Base-by-base conservation (phyloP, 2,329 filamentous ascomycete species). In the Aspergillus carbonarius region DNA sequence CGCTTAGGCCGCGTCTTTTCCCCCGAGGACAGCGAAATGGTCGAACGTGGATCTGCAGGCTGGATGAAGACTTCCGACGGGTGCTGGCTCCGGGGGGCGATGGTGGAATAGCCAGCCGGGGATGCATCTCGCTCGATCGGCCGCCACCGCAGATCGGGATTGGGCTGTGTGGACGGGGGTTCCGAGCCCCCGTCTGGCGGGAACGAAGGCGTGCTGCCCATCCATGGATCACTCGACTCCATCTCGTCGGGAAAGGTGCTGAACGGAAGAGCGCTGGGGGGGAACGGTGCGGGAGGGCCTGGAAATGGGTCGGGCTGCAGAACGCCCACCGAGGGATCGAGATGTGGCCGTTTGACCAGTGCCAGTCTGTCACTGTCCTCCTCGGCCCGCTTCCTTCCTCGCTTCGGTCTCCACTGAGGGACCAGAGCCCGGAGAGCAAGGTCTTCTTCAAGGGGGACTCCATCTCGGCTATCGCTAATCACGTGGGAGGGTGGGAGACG, bases 401-500 rank as follows among this genome's bases (percentile, higher is more conserved):
- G 79, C 66, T 86, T 87, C 1, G 84, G 85, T 63, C 83, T 80
- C 74, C 84, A 85, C 59, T 95, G 88, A 27, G 93, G 92, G 51
- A 96, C 82, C 3, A 97, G 81, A 2, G 92, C 91, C 60, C 92
- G 84, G 50, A 97, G 81, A 2, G 92, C 93, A 73, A 96, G 86
- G 73, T 97, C 93, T 73, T 97, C 93, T 72, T 96, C 92, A 2
- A 92, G 77, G 1, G 88, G 83, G 1, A 97, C 91, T 6, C 91
- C 92, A 74, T 96, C 93, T 46, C 93, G 85, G 15, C 86, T 85
- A 32, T 84, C 81, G 25, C 84, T 83, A 35, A 88, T 81, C 2
- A 88, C 85, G 30, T 84, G 79, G 13, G 83, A 81, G 5, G 82
- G 78, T 0, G 92, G 92, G 23, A 96, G 83, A 35, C 91, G 85